Conservation (phyloP, 345 rosid species). For the Nasturtium officinale region DNA sequence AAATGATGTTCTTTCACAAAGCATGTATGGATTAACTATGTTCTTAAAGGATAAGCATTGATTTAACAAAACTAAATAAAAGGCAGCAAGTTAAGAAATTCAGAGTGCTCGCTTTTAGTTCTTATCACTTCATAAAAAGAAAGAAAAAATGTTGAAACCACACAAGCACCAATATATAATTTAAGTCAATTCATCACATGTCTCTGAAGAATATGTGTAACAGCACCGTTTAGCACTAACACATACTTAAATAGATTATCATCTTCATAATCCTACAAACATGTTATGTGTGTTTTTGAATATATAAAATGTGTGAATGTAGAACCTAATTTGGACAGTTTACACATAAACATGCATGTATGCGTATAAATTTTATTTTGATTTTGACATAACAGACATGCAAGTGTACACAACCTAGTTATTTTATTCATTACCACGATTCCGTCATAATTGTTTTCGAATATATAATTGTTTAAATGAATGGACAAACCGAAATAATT, state of each 20-base stretch:
- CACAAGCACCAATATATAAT: constrained; percentile 21
- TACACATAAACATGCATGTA: constrained; percentile 10
- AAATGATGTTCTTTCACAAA: background rate
- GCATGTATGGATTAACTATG: background rate
- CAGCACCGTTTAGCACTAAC: constrained; percentile 34
- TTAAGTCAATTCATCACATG: constrained; percentile 16
- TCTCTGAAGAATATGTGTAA: constrained; percentile 15
- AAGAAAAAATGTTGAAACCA: constrained; percentile 15
- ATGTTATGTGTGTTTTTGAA: background rate
- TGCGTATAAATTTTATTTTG: background rate
- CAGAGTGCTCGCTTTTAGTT: constrained; percentile 11
- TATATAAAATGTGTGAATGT: background rate
- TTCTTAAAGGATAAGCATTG: background rate
- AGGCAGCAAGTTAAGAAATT: constrained; percentile 19
- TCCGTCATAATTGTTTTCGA: background rate
- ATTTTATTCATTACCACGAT: background rate
- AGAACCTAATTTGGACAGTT: background rate
- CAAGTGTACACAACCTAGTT: background rate
- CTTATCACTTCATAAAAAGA: constrained; percentile 21
- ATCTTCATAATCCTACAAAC: background rate
- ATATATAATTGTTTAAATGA: background rate
- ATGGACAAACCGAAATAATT: background rate
- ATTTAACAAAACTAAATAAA: background rate
- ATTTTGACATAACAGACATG: background rate
- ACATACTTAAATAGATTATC: constrained; percentile 17